Evolutionary conservation across 2,329 filamentous ascomycete genomes (phyloP), one percentile per base, ranked within the genome.

Genomic region (Clonostachys rosea): DNA sequence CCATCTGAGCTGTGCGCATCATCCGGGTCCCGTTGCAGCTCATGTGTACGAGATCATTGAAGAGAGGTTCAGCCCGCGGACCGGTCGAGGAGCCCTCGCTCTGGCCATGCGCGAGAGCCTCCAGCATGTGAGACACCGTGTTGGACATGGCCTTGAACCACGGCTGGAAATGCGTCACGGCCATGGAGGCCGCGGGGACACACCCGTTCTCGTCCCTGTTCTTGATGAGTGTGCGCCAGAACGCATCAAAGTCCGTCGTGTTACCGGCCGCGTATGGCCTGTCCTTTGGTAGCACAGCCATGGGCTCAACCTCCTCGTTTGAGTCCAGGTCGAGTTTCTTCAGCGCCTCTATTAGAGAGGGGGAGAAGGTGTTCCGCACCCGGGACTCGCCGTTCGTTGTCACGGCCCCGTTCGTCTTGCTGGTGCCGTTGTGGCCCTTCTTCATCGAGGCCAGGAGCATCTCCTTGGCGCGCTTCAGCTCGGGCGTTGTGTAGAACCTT

Each of bases 151-250:
- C 48, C 5, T 33, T 42, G 45, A 50, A 50, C 48, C 48, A 50
- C 24, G 48, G 48, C 48, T 45, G 30, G 42, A 50, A 50, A 42
- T 47, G 45, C 9, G 48, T 45, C 14, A 10, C 17, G 3, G 33
- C 33, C 35, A 47, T 41, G 2, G n/a, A 36, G 4, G 43, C 7
- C 18, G n/a, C 5, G 12, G 45, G 45, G n/a, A 20, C 24, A 16
- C 35, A 10, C 5, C 48, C 48, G 12, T 47, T 30, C 34, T 36
- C 48, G 42, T 50, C 48, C 16, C 40, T 35, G 39, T 50, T 41
- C 34, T 46, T 46, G 45, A 50, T 42, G 30, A 50, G 45, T 12
- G 48, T 50, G 34, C 48, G 45, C 48, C 48, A 50, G 37, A 50
- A 50, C 24, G 48, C 48, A 37, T 50, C 48, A 14, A 50, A 45